Evolutionary conservation across 805 yeast genomes (phyloP).

Genomic region (Kodamaea kakaduensis): DNA sequence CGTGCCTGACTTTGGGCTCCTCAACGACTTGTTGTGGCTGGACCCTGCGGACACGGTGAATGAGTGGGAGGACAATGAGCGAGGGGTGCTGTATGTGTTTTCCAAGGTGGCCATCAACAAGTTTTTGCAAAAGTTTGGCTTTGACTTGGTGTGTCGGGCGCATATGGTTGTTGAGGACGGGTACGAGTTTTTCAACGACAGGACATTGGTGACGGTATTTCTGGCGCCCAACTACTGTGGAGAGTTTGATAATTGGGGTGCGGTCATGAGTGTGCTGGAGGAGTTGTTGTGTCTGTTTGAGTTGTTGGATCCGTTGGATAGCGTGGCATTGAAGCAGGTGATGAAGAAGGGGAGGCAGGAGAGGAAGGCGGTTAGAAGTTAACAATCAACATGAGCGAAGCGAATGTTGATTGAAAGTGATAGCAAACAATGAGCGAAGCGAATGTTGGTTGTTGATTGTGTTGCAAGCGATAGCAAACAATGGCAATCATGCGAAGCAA

Average conservation of each 20-base stretch:
- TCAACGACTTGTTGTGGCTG: slow-evolving; percentile 77
- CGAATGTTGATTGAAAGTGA: too few relatives aligned
- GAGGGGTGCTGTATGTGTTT: slow-evolving; percentile 80
- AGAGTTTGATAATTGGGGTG: slow-evolving; percentile 94
- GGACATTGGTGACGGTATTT: slow-evolving; percentile 68
- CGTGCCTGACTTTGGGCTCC: slow-evolving; percentile 77
- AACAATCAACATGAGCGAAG: slow-evolving; percentile 3
- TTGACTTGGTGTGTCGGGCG: slow-evolving; percentile 79
- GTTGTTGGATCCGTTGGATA: slow-evolving; percentile 87
- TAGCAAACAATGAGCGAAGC: too few relatives aligned
- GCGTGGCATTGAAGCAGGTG: slow-evolving; percentile 87
- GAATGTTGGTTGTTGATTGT: too few relatives aligned
- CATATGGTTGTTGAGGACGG: slow-evolving; percentile 88
- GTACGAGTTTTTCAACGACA: slow-evolving; percentile 69
- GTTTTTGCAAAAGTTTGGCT: slow-evolving; percentile 67
- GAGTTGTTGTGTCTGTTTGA: slow-evolving; percentile 92
- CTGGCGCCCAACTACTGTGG: slow-evolving; percentile 78
- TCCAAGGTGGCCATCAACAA: slow-evolving; percentile 76
- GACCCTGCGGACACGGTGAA: slow-evolving; percentile 80
- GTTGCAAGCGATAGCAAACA: too few relatives aligned
- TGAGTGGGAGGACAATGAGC: slow-evolving; percentile 86
- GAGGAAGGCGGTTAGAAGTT: slow-evolving; percentile 43
- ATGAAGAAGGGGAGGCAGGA: slow-evolving; percentile 93
- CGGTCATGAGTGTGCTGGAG: slow-evolving; percentile 94
- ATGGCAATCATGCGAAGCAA: too few relatives aligned